Evolutionary conservation across 2,329 filamentous ascomycete species (phyloP).

Genomic region (Biscogniauxia sp.): DNA sequence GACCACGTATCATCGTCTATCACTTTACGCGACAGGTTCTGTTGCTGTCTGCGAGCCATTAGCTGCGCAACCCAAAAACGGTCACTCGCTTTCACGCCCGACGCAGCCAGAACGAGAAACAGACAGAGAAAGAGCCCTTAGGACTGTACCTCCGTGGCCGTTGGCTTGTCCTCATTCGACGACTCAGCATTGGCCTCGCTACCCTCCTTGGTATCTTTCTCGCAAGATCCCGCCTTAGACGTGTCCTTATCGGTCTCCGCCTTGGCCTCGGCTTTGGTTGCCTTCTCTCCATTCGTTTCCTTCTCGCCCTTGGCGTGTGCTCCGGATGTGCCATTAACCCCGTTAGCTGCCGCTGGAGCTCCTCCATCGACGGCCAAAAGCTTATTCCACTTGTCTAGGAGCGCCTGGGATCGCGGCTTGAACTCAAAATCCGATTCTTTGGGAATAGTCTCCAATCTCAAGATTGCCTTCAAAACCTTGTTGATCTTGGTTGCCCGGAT

Average conservation of each 20-base stretch:
- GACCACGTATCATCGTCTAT: background rate
- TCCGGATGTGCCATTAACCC: constrained; percentile 46
- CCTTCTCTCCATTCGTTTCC: constrained; percentile 22
- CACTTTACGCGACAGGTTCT: background rate
- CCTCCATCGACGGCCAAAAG: constrained; percentile 63
- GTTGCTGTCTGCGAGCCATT: constrained; percentile 14
- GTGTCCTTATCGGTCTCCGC: constrained; percentile 31
- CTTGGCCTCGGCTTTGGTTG: constrained; percentile 22
- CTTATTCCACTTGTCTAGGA: constrained; percentile 89
- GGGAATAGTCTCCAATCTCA: constrained; percentile 83
- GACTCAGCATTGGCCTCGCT: constrained; percentile 33
- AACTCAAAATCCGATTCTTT: constrained; percentile 87
- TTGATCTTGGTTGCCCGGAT: constrained; percentile 95
- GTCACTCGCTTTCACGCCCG: background rate
- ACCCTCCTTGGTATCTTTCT: constrained; percentile 41
- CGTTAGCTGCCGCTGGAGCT: constrained; percentile 41
- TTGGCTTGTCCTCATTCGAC: constrained; percentile 18
- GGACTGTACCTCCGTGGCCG: constrained; percentile 33
- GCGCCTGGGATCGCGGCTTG: constrained; percentile 74
- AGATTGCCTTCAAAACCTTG: constrained; percentile 93
- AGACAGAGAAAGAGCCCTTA: background rate
- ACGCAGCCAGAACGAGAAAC: background rate
- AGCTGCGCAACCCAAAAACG: background rate
- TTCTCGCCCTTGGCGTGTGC: constrained; percentile 29
- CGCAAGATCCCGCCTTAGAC: constrained; percentile 27